Conservation (phyloP, 495 filamentous ascomycete genomes). For the Neurospora sp. region DNA sequence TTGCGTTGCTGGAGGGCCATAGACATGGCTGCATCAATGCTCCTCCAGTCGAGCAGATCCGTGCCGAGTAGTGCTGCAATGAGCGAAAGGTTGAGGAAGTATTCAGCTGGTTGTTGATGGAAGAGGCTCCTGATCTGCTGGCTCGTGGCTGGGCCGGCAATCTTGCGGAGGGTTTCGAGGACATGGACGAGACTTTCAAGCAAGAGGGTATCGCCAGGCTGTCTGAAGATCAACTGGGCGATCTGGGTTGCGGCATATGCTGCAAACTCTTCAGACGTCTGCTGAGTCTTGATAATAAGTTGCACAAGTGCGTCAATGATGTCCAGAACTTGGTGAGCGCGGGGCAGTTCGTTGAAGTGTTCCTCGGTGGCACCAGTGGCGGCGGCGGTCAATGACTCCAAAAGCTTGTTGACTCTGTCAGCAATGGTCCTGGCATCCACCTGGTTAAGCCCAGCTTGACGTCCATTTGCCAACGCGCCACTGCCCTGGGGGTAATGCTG, state of each 20-base stretch:
- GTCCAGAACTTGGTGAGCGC: constrained; percentile 53
- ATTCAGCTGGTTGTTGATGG: constrained; percentile 53
- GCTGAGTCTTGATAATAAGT: constrained; percentile 44
- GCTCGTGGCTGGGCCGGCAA: constrained; percentile 62
- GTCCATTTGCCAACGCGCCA: constrained; percentile 35
- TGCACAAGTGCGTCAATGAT: constrained; percentile 47
- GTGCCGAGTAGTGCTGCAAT: constrained; percentile 60
- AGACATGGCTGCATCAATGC: constrained; percentile 67
- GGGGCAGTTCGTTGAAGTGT: constrained; percentile 57
- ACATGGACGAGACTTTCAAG: constrained; percentile 78
- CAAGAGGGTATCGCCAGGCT: constrained; percentile 48
- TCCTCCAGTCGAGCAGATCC: constrained; percentile 68
- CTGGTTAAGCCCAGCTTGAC: constrained; percentile 51
- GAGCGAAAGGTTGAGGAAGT: constrained; percentile 68
- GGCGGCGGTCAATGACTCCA: constrained; percentile 59
- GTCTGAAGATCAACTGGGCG: constrained; percentile 54
- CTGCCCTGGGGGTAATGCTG: constrained; percentile 51
- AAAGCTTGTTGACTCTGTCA: constrained; percentile 56
- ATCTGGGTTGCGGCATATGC: constrained; percentile 59
- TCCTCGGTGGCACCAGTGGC: constrained; percentile 58
- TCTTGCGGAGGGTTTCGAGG: constrained; percentile 68
- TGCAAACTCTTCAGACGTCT: constrained; percentile 56
- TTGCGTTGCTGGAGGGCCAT: constrained; percentile 61
- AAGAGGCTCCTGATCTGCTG: constrained; percentile 61
- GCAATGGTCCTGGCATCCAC: constrained; percentile 51